Conservation (phyloP, 129 eudicot genomes). For the Chrysanthemum makinoi region DNA sequence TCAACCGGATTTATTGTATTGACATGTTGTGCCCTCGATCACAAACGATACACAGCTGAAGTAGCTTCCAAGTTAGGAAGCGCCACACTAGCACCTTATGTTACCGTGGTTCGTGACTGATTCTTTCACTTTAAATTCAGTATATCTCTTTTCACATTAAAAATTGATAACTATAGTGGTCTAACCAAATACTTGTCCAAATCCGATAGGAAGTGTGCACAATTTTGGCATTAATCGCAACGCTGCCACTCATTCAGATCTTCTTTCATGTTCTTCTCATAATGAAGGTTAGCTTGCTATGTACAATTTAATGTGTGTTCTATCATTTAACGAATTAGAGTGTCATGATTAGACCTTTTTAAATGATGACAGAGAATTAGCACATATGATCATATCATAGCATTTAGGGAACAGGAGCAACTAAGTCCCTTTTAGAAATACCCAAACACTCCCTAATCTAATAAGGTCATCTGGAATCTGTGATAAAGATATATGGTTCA, state of each 20-base stretch:
- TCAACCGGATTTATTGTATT: slow-evolving; percentile 92
- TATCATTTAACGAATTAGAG: neutral
- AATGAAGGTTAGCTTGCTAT: slow-evolving; percentile 57
- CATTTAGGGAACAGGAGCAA: slow-evolving; percentile 91
- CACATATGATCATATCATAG: slow-evolving; percentile 90
- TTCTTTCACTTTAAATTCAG: neutral
- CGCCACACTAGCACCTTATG: slow-evolving; percentile 80
- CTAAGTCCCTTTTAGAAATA: slow-evolving; percentile 23
- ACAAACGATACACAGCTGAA: slow-evolving; percentile 47
- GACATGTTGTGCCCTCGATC: slow-evolving; percentile 63
- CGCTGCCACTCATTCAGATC: slow-evolving; percentile 89
- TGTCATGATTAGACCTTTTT: neutral
- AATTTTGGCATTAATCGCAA: slow-evolving; percentile 91
- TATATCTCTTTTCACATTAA: neutral
- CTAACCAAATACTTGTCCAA: neutral
- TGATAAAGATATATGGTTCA: too few relatives aligned
- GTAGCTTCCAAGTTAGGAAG: slow-evolving; percentile 81
- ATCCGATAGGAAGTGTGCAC: slow-evolving; percentile 77
- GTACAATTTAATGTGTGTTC: neutral
- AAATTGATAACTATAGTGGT: neutral
- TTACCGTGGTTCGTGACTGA: slow-evolving; percentile 69
- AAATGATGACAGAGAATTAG: slow-evolving; percentile 65
- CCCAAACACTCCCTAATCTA: too few relatives aligned
- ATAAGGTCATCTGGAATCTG: too few relatives aligned
- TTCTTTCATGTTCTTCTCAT: slow-evolving; percentile 97